phyloP scores from a whole-genome alignment of 176 grass and related monocot species.

The Neostapfia colusana region DNA sequence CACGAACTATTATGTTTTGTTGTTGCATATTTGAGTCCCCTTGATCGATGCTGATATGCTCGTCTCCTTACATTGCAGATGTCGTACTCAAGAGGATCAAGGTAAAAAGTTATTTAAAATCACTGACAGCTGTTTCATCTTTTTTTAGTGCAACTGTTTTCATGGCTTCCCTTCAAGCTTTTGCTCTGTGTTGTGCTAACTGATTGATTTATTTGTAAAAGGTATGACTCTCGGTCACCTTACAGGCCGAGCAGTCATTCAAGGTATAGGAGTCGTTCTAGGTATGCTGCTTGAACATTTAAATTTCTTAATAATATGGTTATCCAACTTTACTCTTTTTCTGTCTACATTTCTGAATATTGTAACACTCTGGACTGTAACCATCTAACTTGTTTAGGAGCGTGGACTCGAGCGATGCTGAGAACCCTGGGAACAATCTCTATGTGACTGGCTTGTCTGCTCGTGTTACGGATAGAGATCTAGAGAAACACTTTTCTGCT shows the following conservation, averaged over 20 bases:
- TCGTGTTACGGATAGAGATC: slow-evolving; percentile 40
- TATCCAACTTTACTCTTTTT: not conserved
- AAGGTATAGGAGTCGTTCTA: slow-evolving; percentile 62
- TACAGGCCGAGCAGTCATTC: slow-evolving; percentile 44
- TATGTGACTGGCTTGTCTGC: slow-evolving; percentile 70
- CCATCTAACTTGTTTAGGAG: slow-evolving; percentile 41
- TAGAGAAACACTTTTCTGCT: slow-evolving; percentile 57
- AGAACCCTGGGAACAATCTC: slow-evolving; percentile 71
- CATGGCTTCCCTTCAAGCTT: not conserved
- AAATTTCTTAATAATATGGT: not conserved
- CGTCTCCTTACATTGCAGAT: slow-evolving; percentile 48
- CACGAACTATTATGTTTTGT: not conserved
- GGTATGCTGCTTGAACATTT: slow-evolving; percentile 28
- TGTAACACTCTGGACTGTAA: not conserved
- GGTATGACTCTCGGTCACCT: slow-evolving; percentile 37
- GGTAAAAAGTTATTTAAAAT: slow-evolving; percentile 28
- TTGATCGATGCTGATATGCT: not conserved
- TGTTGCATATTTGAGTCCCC: not conserved
- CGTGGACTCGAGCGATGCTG: slow-evolving; percentile 51
- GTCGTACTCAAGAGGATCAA: slow-evolving; percentile 65
- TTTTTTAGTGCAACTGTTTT: no score
- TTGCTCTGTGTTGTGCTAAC: not conserved
- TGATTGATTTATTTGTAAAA: not conserved
- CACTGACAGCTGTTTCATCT: not conserved
- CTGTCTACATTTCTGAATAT: not conserved